Percentiles rank a stretch among this genome's conserved stretches.
Conservation (phyloP, 1,284 basidiomycete species). For the Austroboletus novae-zelandiae region DNA sequence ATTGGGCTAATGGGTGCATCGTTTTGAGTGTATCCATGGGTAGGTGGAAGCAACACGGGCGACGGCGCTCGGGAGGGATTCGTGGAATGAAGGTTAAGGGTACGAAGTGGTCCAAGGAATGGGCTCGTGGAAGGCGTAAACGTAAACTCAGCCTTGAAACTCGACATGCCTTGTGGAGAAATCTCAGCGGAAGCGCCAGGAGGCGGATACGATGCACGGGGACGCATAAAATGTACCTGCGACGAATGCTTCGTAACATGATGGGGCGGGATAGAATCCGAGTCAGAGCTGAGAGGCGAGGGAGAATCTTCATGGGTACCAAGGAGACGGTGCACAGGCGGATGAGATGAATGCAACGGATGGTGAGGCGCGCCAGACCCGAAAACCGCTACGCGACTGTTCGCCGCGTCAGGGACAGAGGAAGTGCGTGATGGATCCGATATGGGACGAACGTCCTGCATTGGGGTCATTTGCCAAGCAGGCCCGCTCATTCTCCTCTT, state of each 20-base stretch:
- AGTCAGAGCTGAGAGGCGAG: conserved; percentile 68
- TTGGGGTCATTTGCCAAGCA: conserved; percentile 47
- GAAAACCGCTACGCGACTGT: conserved; percentile 27
- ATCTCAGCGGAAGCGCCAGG: conserved; percentile 19
- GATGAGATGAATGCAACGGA: conserved; percentile 36
- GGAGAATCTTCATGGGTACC: conserved; percentile 55
- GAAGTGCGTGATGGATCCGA: conserved; percentile 23
- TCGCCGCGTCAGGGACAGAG: conserved; percentile 19
- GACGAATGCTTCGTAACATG: conserved; percentile 28
- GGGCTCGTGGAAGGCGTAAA: conserved; percentile 75
- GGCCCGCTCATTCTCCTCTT: conserved; percentile 50
- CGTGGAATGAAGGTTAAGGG: conserved; percentile 67
- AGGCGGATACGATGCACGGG: conserved; percentile 23
- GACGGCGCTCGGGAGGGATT: conserved; percentile 65
- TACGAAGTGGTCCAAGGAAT: conserved; percentile 79
- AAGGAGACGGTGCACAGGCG: conserved; percentile 37
- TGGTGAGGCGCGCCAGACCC: conserved; percentile 35
- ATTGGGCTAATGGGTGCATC: conserved; percentile 33
- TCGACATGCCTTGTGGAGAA: conserved; percentile 25
- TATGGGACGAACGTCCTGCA: conserved; percentile 26
- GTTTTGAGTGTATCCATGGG: conserved; percentile 29
- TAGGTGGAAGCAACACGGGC: conserved; percentile 60
- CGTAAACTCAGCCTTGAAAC: conserved; percentile 34
- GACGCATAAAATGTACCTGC: conserved; percentile 21
- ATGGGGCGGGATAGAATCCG: conserved; percentile 46